Conservation (phyloP, 495 filamentous ascomycete genomes). For the Penicillium steckii region DNA sequence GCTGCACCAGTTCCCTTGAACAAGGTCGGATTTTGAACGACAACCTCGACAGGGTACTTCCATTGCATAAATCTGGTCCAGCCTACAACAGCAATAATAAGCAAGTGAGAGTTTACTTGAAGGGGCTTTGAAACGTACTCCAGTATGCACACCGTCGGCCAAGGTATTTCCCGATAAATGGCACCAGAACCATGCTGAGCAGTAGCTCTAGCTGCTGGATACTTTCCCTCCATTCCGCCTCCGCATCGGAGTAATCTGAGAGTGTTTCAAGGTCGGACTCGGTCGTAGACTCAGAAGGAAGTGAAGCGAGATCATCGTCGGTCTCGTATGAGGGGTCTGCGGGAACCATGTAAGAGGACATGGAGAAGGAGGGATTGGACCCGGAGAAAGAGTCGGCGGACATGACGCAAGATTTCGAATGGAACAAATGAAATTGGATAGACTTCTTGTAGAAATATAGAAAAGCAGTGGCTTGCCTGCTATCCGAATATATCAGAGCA, state of each 20-base stretch:
- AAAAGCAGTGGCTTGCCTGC: constrained; percentile 46
- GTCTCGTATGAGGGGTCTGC: constrained; percentile 41
- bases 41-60: constrained; percentile 70
- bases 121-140: constrained; percentile 53
- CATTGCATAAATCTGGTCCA: constrained; percentile 76
- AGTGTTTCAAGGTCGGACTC: constrained; percentile 57
- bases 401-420: constrained; percentile 21
- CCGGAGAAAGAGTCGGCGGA: constrained; percentile 29
- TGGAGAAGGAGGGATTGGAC: constrained; percentile 43
- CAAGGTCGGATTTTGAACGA: constrained; percentile 50
- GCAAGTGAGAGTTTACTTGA: no score
- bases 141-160: constrained; percentile 94
- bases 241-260: constrained; percentile 70
- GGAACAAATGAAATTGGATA: constrained; percentile 1
- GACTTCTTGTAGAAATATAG: constrained; percentile 5
- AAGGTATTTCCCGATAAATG: constrained; percentile 89
- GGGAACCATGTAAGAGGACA: constrained; percentile 44
- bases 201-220: constrained; percentile 91
- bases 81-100: constrained; percentile 38
- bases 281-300: constrained; percentile 69
- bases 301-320: constrained; percentile 72
- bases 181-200: constrained; percentile 88
- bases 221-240: constrained; percentile 89
- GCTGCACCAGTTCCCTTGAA: constrained; percentile 70
- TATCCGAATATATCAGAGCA: constrained; percentile 30